Evolutionary conservation across 495 filamentous ascomycete species (phyloP), one percentile per base, ranked within the genome.

Genomic region (Penicillium longicatenatum): DNA sequence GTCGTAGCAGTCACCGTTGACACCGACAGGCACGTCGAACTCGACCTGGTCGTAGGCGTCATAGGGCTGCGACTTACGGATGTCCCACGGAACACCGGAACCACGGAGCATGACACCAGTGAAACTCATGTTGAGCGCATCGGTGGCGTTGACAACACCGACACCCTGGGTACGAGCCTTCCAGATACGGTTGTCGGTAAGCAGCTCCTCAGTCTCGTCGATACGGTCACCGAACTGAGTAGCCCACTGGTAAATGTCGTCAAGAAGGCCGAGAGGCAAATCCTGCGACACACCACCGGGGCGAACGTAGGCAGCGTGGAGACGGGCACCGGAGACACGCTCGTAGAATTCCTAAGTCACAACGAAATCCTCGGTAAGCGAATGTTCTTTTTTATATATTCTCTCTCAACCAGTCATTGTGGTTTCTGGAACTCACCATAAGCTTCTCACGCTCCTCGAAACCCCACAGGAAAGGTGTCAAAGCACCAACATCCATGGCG

Each of bases 151-250:
- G 37, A 99, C 91, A 52, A 95, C 91, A 67, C 95, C 95, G 52
- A 99, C 82, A 61, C 90, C 91, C 74, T 93, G 84, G 59, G 96
- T 95, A 62, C 95, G 84, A 57, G 89, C 87, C 70, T 90, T 92
- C 95, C 95, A 99, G 77, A 99, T 99, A 68, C 95, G 91, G 83
- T 99, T 99, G 73, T 99, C 95, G 16, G 95, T 98, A 44, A 99
- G 84, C 70, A 99, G 86, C 74, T 99, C 95, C 74, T 99, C 95
- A 50, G 94, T 97, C 74, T 99, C 95, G 73, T 99, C 95, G 71
- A 99, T 95, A 65, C 95, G 92, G 81, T 99, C 95, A 66, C 92
- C 92, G 68, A 99, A 99, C 76, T 99, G 95, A 41, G 95, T 99
- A 4, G 95, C 95, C 95, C 95, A 99, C 75, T 97, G 93, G 80